Base-by-base conservation (phyloP, 495 filamentous ascomycete genomes). In the Cryomyces antarcticus region DNA sequence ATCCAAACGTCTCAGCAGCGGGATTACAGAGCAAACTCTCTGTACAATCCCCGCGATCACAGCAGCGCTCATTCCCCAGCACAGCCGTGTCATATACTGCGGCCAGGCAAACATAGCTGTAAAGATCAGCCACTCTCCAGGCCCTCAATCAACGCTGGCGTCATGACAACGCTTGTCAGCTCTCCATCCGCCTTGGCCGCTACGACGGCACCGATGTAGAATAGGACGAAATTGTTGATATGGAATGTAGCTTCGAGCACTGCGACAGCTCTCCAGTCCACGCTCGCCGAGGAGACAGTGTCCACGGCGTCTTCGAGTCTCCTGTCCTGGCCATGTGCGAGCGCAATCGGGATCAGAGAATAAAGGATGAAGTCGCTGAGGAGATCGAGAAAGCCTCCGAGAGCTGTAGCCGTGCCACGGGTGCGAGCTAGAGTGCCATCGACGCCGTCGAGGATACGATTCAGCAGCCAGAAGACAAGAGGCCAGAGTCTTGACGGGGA, bases 171-270 rank as follows among this genome's bases (percentile, higher is more conserved):
- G 39, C 57, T 61, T 0, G 58, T 61, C 44, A 58, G 42, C n/a
- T n/a, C n/a, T n/a, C n/a, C n/a, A n/a, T n/a, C n/a, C n/a, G n/a
- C n/a, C n/a, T n/a, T n/a, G n/a, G n/a, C n/a, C n/a, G n/a, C n/a
- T 0, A 47, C 38, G 7, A 60, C 29, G 7, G 55, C 55, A 17
- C 50, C 55, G 31, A 54, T 30, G 38, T 59, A 61, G 41, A 61
- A 61, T 28, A 61, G 42, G 5, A 61, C 52, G 48, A 61, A 61
- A 42, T 61, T 61, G 42, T 60, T 61, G 30, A 61, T 44, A 38
- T 60, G 51, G 42, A 61, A 60, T 4, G 46, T 43, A 1, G 51
- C 45, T 31, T 61, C 58, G 1, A 57, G 40, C 3, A 57, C 12
- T 3, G 58, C 50, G 4, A 60, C 49, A 2, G 46, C 44, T 7